Percentiles rank a stretch among this genome's conserved stretches.
phyloP scores from a whole-genome alignment of 139 green algal species.

The Chlorella sp. region DNA sequence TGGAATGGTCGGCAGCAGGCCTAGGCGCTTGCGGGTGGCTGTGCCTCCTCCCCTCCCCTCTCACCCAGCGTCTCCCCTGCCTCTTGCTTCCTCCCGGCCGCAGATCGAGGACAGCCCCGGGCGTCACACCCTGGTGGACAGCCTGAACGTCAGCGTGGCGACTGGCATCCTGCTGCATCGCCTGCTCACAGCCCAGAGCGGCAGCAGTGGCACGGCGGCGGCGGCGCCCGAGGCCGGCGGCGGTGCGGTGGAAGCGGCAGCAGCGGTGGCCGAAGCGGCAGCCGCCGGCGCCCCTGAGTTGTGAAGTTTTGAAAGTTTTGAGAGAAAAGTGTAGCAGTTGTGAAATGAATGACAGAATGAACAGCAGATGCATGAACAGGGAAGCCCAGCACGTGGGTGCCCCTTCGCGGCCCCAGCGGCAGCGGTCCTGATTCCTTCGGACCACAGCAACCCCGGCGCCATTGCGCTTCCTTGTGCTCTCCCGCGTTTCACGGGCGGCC shows the following conservation, averaged over 20 bases:
- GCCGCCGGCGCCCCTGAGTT: background rate
- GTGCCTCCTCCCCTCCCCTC: background rate
- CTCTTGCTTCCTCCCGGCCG: background rate
- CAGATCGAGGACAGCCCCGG: constrained; percentile 8
- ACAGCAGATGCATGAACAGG: no score
- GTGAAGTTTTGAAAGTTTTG: no score
- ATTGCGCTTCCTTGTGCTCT: no score
- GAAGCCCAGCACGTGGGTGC: no score
- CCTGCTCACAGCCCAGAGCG: constrained; percentile 54
- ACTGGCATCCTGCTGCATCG: constrained; percentile 92
- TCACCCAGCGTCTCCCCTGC: background rate
- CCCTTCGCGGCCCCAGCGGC: no score
- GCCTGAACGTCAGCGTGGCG: constrained; percentile 94
- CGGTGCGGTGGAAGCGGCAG: background rate
- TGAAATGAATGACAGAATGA: no score
- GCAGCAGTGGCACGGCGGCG: background rate
- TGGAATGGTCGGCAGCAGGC: no score
- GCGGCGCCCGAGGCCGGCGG: background rate
- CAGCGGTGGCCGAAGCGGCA: background rate
- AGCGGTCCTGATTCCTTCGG: no score
- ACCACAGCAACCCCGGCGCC: no score
- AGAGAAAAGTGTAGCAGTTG: no score
- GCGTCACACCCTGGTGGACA: constrained; percentile 71
- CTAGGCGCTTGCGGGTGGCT: no score
- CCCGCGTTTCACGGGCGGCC: no score